phyloP scores from a whole-genome alignment of 345 rosid species.

The Euphorbia lathyris region DNA sequence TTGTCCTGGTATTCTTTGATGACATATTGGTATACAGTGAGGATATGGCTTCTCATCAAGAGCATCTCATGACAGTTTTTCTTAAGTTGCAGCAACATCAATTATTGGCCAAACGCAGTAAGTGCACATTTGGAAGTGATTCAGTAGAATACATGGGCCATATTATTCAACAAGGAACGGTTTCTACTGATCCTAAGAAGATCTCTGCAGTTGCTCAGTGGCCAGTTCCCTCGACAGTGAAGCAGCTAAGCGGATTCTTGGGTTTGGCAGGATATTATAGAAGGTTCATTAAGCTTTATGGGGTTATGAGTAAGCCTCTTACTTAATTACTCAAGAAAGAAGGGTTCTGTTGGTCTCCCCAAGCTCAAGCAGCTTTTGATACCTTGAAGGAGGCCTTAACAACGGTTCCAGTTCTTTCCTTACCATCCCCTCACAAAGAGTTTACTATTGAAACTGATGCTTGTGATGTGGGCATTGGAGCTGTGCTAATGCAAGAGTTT shows the following conservation, averaged over 20 bases:
- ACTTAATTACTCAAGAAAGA: neutral
- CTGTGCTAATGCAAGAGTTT: neutral
- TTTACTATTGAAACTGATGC: neutral
- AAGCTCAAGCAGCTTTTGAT: neutral
- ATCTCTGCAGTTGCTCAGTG: neutral
- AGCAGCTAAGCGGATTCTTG: neutral
- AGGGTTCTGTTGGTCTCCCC: neutral
- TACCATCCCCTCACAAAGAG: neutral
- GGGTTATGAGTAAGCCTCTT: neutral
- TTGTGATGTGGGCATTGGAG: neutral
- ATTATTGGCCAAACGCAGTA: neutral
- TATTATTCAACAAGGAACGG: neutral
- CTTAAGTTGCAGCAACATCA: neutral
- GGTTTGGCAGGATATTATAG: no score
- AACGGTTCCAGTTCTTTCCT: neutral
- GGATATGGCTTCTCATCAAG: neutral
- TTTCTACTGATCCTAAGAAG: neutral
- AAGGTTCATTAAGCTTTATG: neutral
- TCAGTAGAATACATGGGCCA: neutral
- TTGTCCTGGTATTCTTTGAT: neutral
- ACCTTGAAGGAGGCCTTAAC: neutral
- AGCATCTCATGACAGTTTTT: neutral
- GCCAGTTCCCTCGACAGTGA: no score
- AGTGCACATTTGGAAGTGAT: neutral
- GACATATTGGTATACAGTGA: neutral